Base-by-base conservation (phyloP, 192 early-diverging fungal species). In the Coemansia sp. region DNA sequence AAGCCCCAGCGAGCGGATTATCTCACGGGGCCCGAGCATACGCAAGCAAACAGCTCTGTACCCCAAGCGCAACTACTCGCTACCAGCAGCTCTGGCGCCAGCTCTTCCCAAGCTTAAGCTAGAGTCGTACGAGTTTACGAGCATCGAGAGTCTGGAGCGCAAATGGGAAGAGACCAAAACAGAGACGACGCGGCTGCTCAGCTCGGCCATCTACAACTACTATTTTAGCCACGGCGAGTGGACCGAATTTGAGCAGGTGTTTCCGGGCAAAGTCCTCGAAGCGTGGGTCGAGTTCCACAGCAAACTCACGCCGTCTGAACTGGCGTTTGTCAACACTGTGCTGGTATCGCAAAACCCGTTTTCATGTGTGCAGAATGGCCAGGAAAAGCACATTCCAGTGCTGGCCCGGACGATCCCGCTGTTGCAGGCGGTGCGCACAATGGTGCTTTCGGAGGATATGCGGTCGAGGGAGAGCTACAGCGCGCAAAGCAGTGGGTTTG, bases 141-240 rank as follows among this genome's bases (percentile, higher is more conserved):
- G 72, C 58, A 70, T 80, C 50, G 77, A 80, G 62, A 69, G 72
- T 12, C 69, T 80, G 17, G 77, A 80, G 68, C 68, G 77, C 54
- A 70, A 70, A 29, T 80, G 77, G 77, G 72, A 64, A 2, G 72
- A 71, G 25, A 65, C 70, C 29, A 74, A 73, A 56, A 80, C 77
- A 19, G 77, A 80, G 39, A 70, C 77, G 5, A 74, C 72, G 5
- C 54, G 70, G 35, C 67, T 80, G 52, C 77, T 80, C 52, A 73
- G 77, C 68, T 80, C 77, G 23, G 77, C 77, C 23, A 80, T 80
- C 45, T 80, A 80, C 72, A 80, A 80, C 50, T 80, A 80, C 62
- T 80, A 80, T 45, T 80, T 80, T 63, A 80, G 66, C 62, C 77
- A 74, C 14, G 77, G 77, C 54, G 77, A 69, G 29, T 80, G 77